Conservation (phyloP, 169 alveolate species). For the Plasmodium gaboni region DNA sequence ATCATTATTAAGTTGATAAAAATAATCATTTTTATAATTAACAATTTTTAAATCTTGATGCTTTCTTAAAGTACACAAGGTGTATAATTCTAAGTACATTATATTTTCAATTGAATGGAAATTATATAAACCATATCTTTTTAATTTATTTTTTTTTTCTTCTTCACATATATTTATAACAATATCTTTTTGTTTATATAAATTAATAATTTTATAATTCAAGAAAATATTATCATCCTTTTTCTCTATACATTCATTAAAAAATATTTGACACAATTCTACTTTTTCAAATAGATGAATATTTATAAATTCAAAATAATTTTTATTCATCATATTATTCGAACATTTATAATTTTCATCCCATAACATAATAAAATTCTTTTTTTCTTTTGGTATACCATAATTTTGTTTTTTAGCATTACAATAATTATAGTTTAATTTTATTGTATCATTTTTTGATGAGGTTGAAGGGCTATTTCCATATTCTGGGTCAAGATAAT, state of each 20-base stretch:
- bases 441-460: background rate
- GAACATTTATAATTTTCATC: background rate
- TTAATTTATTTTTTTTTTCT: background rate
- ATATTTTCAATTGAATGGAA: slow-evolving; percentile 64
- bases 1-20: slow-evolving; percentile 28
- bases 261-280: slow-evolving; percentile 10
- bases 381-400: no score
- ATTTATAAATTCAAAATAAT: slow-evolving; percentile 34
- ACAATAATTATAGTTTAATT: background rate
- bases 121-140: slow-evolving; percentile 37
- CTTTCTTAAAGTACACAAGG: slow-evolving; percentile 63
- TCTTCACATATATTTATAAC: background rate
- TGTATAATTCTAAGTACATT: slow-evolving; percentile 47
- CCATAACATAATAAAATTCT: no score
- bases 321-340: slow-evolving; percentile 7
- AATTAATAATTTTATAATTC: slow-evolving; percentile 36
- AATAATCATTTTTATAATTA: slow-evolving; percentile 43
- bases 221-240: slow-evolving; percentile 63
- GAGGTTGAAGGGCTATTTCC: background rate
- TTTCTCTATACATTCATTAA: slow-evolving; percentile 10
- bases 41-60: slow-evolving; percentile 30
- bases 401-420: background rate
- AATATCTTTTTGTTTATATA: background rate
- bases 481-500: slow-evolving; percentile 23
- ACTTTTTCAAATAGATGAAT: slow-evolving; percentile 12